Conservation (phyloP, 331 rosid genomes). For the Quercus phellos region DNA sequence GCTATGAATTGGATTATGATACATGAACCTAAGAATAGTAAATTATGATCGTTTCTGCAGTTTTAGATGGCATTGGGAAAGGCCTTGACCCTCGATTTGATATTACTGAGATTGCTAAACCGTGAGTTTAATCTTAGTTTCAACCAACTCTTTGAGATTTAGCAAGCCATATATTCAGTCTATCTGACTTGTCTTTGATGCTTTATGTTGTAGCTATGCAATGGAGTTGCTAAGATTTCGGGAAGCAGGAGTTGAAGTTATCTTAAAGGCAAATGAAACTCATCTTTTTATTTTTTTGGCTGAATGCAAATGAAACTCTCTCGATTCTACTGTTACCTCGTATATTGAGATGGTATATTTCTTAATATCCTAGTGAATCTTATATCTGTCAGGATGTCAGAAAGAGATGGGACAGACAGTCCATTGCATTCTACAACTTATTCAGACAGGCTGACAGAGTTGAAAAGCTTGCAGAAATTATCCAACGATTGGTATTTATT, state of each 20-base stretch:
- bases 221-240: constrained; percentile 88
- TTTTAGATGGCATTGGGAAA: constrained; percentile 96
- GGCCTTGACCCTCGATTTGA: constrained; percentile 94
- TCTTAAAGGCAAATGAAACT: constrained; percentile 50
- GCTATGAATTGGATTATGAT: constrained; percentile 1
- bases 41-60: constrained; percentile 33
- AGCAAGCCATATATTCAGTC: constrained; percentile 1
- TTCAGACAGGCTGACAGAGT: constrained; percentile 98
- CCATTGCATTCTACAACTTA: constrained; percentile 83
- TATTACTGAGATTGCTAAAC: constrained; percentile 95
- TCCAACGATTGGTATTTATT: constrained; percentile 63
- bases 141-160: neutral
- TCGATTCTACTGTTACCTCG: constrained; percentile 4
- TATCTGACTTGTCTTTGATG: constrained; percentile 27
- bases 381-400: constrained; percentile 59
- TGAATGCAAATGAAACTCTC: constrained; percentile 19
- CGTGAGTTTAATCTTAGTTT: constrained; percentile 59
- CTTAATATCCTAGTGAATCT: constrained; percentile 25
- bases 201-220: constrained; percentile 64
- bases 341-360: constrained; percentile 15
- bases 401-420: constrained; percentile 88
- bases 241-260: constrained; percentile 95
- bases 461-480: constrained; percentile 81
- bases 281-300: too few relatives aligned
- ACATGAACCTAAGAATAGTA: constrained; percentile 7